Evolutionary conservation across 768 basidiomycete species (phyloP), one percentile per base, ranked within the genome.

Genomic region (Boletus eberwhitei): DNA sequence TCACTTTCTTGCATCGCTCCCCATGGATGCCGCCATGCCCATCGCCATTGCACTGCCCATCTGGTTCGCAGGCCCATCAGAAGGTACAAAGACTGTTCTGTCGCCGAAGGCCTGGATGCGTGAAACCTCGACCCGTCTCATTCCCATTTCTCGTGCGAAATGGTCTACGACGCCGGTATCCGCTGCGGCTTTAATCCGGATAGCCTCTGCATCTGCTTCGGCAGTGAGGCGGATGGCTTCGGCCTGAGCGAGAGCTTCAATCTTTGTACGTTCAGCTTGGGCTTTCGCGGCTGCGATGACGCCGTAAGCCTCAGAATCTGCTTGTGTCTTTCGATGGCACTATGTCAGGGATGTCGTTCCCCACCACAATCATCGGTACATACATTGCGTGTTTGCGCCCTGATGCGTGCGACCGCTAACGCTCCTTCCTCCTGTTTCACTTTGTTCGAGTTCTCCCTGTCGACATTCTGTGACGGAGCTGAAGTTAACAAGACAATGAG

Each of bases 341-440:
- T 14, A 49, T 48, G 49, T 69, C 8, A 69, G 48, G 11, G 8
- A 21, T 24, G 8, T 46, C 32, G 5, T 43, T 38, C 43, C 14
- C 19, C 35, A 32, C 21, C 2, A 29, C 43, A 35, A 36, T 2
- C 4, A 8, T 24, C 1, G 4, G 13, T 17, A 67, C 74, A 44
- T 58, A 80, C 79, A 52, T 78, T 79, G 41, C 77, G 80, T 6
- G 82, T 58, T 67, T 88, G 78, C 2, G 87, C 88, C 63, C 85
- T 88, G 74, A 92, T 89, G 41, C 80, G 82, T 17, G 89, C 85
- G 12, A 92, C 90, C 11, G 85, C 74, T 46, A 92, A 78, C 16
- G 85, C 77, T 60, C 90, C 90, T 70, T 93, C 84, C 68, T 92
- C 87, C 62, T 88, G 86, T 71, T 91, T 92, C 63, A 91, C 85